Base-by-base conservation (phyloP, 768 basidiomycete genomes). In the Panaeolus cyanescens region DNA sequence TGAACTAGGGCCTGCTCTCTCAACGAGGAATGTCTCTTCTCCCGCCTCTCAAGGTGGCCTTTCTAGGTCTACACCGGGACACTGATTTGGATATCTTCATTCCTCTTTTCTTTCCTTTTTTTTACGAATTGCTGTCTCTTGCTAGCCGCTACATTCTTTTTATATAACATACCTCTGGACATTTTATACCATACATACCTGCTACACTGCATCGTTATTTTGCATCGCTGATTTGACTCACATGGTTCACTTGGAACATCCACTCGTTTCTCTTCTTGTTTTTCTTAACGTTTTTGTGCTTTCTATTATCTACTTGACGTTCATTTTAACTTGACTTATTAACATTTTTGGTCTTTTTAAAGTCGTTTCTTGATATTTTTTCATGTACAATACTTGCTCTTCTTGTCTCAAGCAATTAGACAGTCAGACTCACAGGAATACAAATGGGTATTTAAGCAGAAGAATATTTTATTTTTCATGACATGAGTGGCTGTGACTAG, bases 371-470 rank as follows among this genome's bases (percentile, higher is more conserved):
- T 58, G 58, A 59, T 53, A 54, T 65, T 39, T 58, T 45, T 59
- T 59, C 58, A 39, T 63, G 61, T 62, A 64, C 57, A 64, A 55
- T 65, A 61, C 63, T 59, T 28, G 15, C 45, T 50, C 25, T 50
- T 50, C 30, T 28, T 50, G 45, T 50, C 25, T 50, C 45, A 50
- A 50, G 10, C 45, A 28, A 50, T 28, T 50, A 50, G 45, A 50
- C 45, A 50, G 25, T 6, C 19, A 40, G 5, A 4, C 45, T 28
- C 45, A 30, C 25, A 28, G 45, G 45, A 50, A 30, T 8, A 3
- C 45, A 50, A 22, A 50, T 28, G 30, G 12, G 19, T 28, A 50
- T 50, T 28, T 50, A 50, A 28, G 45, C 30, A 50, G 45, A 50
- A 50, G 25, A 25, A 22, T 22, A 5, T 50, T 50, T 1, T 50